phyloP scores from a whole-genome alignment of 192 early-diverging fungal genomes.

The Coemansia sp. region DNA sequence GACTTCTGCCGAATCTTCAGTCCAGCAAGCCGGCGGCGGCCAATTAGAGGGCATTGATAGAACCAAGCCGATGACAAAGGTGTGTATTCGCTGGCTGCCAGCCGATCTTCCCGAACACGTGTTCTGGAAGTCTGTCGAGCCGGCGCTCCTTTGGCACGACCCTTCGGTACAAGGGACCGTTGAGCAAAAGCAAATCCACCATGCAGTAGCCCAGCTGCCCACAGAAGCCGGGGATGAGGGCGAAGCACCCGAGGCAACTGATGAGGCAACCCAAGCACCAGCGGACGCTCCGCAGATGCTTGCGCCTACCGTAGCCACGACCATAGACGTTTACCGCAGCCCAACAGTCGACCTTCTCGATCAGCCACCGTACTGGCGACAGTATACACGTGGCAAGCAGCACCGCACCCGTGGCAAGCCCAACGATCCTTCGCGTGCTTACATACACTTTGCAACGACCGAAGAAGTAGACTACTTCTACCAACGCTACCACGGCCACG shows the following conservation, averaged over 20 bases:
- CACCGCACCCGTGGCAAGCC: constrained; percentile 32
- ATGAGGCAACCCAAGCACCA: not conserved
- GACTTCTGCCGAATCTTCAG: too few relatives aligned
- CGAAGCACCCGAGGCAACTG: not conserved
- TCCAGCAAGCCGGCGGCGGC: too few relatives aligned
- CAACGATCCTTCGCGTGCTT: constrained; percentile 28
- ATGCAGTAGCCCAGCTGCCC: not conserved
- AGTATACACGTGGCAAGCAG: constrained; percentile 33
- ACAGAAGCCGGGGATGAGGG: not conserved
- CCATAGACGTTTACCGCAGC: constrained; percentile 28
- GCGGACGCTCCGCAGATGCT: not conserved
- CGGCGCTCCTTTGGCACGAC: constrained; percentile 43
- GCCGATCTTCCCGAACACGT: constrained; percentile 45
- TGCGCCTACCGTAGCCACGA: constrained; percentile 10
- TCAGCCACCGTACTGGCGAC: constrained; percentile 40
- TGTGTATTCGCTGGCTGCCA: constrained; percentile 48
- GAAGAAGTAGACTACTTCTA: constrained; percentile 38
- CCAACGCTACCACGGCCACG: constrained; percentile 37
- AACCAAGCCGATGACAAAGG: constrained; percentile 17
- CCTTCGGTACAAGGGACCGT: constrained; percentile 12
- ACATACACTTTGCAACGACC: constrained; percentile 35
- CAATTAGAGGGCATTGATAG: not conserved
- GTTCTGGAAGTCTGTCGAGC: constrained; percentile 41
- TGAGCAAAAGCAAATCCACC: not conserved
- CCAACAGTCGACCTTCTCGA: constrained; percentile 25